Evolutionary conservation across 2,329 filamentous ascomycete genomes (phyloP).

Genomic region (Aureobasidium melanogenum): DNA sequence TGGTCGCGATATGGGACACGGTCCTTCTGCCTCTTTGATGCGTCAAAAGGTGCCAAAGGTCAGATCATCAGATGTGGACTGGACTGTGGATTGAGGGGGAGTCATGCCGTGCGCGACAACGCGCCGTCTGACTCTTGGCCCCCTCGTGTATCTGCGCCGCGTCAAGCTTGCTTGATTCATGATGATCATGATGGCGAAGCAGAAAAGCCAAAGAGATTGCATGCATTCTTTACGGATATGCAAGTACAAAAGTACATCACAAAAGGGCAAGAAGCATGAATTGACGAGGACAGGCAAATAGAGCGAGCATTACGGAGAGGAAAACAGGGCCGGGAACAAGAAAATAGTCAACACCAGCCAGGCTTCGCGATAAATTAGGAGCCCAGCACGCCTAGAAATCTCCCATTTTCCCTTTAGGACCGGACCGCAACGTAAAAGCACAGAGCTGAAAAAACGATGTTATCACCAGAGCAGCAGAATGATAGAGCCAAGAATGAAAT

Average conservation of each 20-base stretch:
- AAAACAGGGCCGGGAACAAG: neutral
- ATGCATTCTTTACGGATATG: neutral
- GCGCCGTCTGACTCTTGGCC: slow-evolving; percentile 8
- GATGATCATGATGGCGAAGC: neutral
- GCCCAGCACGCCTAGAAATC: neutral
- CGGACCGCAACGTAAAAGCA: neutral
- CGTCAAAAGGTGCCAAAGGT: neutral
- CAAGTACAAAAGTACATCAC: neutral
- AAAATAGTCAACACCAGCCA: neutral
- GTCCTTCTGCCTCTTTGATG: neutral
- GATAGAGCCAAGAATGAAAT: neutral
- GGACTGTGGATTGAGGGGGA: neutral
- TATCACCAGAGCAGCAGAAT: neutral
- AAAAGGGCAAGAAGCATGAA: neutral
- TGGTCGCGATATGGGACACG: slow-evolving; percentile 6
- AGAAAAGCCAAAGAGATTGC: slow-evolving; percentile 2
- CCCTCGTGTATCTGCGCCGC: slow-evolving; percentile 1
- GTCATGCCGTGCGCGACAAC: slow-evolving; percentile 7
- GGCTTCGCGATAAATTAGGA: neutral
- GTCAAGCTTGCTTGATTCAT: neutral
- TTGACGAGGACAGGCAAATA: neutral
- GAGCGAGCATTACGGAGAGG: neutral
- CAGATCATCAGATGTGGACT: slow-evolving; percentile 6
- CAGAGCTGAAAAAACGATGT: neutral
- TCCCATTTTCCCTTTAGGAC: neutral